phyloP scores from a whole-genome alignment of 352 stramenopile genomes.

The Pythium pyrilobum region DNA sequence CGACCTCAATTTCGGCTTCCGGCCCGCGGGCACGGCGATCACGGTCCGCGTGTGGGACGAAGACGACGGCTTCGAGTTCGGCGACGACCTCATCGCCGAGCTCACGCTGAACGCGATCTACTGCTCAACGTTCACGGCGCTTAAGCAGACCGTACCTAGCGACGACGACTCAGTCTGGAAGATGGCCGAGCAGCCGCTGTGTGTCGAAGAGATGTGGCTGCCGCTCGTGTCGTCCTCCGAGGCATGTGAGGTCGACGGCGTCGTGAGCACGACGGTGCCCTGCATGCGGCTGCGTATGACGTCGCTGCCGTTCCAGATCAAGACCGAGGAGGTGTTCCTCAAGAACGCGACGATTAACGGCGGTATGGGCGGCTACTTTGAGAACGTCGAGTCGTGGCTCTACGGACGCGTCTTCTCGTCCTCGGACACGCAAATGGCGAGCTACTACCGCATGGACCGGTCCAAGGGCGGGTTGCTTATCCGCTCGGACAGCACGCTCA shows the following conservation, averaged over 20 bases:
- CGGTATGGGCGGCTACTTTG: conserved; percentile 73
- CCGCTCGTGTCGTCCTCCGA: conserved; percentile 32
- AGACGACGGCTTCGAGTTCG: conserved; percentile 85
- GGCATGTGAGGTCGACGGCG: conserved; percentile 22
- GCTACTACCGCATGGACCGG: conserved; percentile 74
- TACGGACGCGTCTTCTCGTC: conserved; percentile 69
- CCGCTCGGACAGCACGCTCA: conserved; percentile 53
- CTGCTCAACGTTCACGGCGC: conserved; percentile 64
- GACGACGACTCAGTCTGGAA: conserved; percentile 58
- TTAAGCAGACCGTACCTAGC: conserved; percentile 36
- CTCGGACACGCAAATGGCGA: conserved; percentile 59
- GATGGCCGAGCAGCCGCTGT: conserved; percentile 61
- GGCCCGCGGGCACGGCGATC: conserved; percentile 71
- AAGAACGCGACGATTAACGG: conserved; percentile 39
- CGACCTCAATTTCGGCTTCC: conserved; percentile 85
- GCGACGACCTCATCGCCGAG: conserved; percentile 73
- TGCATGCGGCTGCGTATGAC: conserved; percentile 79
- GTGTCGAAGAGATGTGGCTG: conserved; percentile 75
- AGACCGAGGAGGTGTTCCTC: conserved; percentile 57
- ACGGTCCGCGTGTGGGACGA: conserved; percentile 66
- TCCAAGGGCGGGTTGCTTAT: conserved; percentile 64
- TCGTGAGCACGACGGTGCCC: conserved; percentile 20
- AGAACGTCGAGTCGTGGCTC: conserved; percentile 40
- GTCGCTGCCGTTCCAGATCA: conserved; percentile 67
- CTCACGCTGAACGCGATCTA: conserved; percentile 75